Conservation (phyloP, 495 filamentous ascomycete genomes). For the Cercophora newfieldiana region DNA sequence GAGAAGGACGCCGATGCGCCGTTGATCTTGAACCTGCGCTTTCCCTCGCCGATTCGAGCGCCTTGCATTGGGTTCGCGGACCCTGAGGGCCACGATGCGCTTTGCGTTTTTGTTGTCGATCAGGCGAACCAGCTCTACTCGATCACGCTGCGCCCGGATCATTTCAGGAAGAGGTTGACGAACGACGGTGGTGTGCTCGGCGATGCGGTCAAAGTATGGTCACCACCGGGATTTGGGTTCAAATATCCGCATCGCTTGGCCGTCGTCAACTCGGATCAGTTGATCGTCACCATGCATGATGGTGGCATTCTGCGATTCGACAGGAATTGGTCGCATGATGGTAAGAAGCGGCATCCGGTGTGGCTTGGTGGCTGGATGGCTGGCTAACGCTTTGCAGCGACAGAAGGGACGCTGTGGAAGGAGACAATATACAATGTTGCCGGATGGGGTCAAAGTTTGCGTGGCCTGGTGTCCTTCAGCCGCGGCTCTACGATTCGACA, state of each 20-base stretch:
- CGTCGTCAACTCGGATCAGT: slow-evolving; percentile 66
- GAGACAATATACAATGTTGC: slow-evolving; percentile 78
- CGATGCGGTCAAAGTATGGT: slow-evolving; percentile 74
- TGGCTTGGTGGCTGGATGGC: not conserved
- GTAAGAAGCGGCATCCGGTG: slow-evolving; percentile 28
- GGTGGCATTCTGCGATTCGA: slow-evolving; percentile 76
- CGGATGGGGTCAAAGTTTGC: slow-evolving; percentile 72
- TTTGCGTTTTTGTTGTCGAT: slow-evolving; percentile 81
- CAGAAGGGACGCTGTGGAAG: slow-evolving; percentile 63
- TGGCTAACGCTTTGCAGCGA: slow-evolving; percentile 19
- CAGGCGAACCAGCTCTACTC: slow-evolving; percentile 75
- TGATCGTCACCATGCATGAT: slow-evolving; percentile 80
- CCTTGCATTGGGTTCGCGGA: slow-evolving; percentile 81
- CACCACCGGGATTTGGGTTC: slow-evolving; percentile 70
- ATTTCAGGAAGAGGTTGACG: slow-evolving; percentile 66
- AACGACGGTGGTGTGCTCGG: slow-evolving; percentile 64
- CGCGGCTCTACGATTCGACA: slow-evolving; percentile 64
- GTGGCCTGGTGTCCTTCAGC: slow-evolving; percentile 70
- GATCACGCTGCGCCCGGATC: slow-evolving; percentile 74
- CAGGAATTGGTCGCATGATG: slow-evolving; percentile 63
- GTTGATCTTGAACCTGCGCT: slow-evolving; percentile 73
- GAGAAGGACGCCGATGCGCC: slow-evolving; percentile 64
- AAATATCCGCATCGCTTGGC: slow-evolving; percentile 79
- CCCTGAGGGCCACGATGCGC: slow-evolving; percentile 69
- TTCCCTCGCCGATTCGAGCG: slow-evolving; percentile 68